Percentiles rank a stretch among this genome's conserved stretches.
These are phyloP conservation scores for Coemansia sp. DNA, from an alignment of 192 early-diverging fungal genomes.

Conservation along the genomic window DNA sequence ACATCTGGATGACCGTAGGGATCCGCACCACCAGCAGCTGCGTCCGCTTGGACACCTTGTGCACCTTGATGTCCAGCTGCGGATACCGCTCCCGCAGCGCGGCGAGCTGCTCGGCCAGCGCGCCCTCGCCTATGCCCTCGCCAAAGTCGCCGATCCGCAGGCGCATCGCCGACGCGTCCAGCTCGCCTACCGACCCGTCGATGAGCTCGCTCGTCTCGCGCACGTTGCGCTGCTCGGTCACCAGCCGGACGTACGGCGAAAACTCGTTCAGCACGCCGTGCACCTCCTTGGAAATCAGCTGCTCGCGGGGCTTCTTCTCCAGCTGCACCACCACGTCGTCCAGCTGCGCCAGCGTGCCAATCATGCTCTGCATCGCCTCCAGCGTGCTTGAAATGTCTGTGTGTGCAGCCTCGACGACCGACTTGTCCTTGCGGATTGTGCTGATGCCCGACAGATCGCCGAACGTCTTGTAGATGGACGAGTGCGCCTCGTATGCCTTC, in stretches of 20 bases:
- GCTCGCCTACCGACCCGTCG: slow-evolving; percentile 31
- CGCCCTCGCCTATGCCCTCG: slow-evolving; percentile 23
- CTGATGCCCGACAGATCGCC: slow-evolving; percentile 46
- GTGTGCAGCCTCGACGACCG: slow-evolving; percentile 39
- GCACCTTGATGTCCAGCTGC: slow-evolving; percentile 15
- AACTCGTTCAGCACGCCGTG: slow-evolving; percentile 28
- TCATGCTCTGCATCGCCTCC: slow-evolving; percentile 40
- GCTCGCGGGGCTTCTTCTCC: slow-evolving; percentile 46
- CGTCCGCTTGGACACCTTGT: slow-evolving; percentile 25
- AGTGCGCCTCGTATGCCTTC: slow-evolving; percentile 48
- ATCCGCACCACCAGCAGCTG: slow-evolving; percentile 37
- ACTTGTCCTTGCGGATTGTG: slow-evolving; percentile 51
- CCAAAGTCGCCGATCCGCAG: slow-evolving; percentile 45
- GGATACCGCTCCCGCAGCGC: slow-evolving; percentile 28
- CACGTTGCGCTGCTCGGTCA: slow-evolving; percentile 37
- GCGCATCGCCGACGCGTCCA: slow-evolving; percentile 47
- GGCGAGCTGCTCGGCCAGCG: slow-evolving; percentile 25
- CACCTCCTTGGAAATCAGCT: slow-evolving; percentile 41
- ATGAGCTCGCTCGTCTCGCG: slow-evolving; percentile 23
- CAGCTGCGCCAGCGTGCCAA: slow-evolving; percentile 27
- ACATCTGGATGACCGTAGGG: slow-evolving; percentile 43
- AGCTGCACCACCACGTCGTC: slow-evolving; percentile 30
- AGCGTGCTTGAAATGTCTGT: slow-evolving; percentile 42
- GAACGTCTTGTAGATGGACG: slow-evolving; percentile 45
- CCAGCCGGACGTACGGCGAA: slow-evolving; percentile 35